Base-by-base conservation (phyloP, 768 basidiomycete genomes). In the Collybia nuda region DNA sequence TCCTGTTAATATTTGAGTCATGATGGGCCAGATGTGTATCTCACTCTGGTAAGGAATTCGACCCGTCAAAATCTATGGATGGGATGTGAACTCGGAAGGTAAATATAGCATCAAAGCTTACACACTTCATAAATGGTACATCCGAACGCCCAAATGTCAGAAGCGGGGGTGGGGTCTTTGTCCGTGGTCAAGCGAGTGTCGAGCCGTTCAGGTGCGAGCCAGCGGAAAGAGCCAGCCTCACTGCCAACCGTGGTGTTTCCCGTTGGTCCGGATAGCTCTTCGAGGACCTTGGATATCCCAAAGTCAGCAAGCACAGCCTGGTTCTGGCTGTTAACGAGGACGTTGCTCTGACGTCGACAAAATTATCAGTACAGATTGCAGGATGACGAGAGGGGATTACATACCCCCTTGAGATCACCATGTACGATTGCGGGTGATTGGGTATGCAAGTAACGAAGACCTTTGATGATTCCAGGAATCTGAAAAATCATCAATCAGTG, bases 281-380 rank as follows among this genome's bases (percentile, higher is more conserved):
- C 67, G 18, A 69, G 54, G 9, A 67, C 65, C 45, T 68, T 57
- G 5, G 69, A 67, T 14, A 79, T 64, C 36, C 77, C 77, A 47
- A 79, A 78, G 56, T 79, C 77, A 19, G 73, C 68, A 1, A 79
- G 57, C 18, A 67, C 72, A 23, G 74, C 77, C 7, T 55, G 65
- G 5, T 70, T 68, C 17, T 68, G 61, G 14, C 61, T 64, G 5
- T 73, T 75, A 28, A 79, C 67, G 14, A 79, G 64, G 47, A 79
- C 71, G 45, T 79, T 79, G 19, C 67, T 71, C 78, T 78, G 28
- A 12, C 7, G 12, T 24, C 14, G 14, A 6, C 6, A 32, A 14
- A 11, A 14, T 36, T 23, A 23, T 5, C n/a, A n/a, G 17, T 21
- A 5, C 11, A 11, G 36, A 18, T 39, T 32, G 9, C 12, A 17